Evolutionary conservation across 1,284 basidiomycete genomes (phyloP), one percentile per base, ranked within the genome.

Genomic region (Malassezia psittaci): DNA sequence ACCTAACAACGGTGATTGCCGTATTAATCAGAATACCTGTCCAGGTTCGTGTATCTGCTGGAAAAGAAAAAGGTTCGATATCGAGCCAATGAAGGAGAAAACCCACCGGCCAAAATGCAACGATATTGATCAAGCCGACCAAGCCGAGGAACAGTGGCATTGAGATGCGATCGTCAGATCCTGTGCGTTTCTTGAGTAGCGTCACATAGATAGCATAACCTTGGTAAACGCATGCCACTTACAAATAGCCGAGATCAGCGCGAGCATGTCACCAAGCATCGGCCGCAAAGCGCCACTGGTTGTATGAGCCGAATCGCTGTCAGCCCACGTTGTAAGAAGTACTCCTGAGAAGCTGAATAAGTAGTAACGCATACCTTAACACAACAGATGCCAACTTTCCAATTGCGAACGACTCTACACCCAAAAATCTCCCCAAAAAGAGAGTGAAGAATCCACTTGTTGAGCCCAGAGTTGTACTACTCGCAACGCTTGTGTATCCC

Each of bases 361-460:
- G 51, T 54, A 94, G 88, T 5, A 93, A 91, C 18, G 81, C 67
- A 59, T 94, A 90, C 69, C 90, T 90, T 12, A 83, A 81, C 9
- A 84, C 67, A 1, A 96, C 90, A 15, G 90, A 86, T n/a, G 79
- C 77, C 38, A 90, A 76, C 75, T 94, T 94, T 9, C 82, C 78
- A 1, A 82, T 50, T 0, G 86, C 86, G 54, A 96, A 77, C 7
- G 77, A 78, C 74, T 98, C 94, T 9, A 96, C 87, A 11, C 82
- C 81, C 62, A 88, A 86, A 38, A 90, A 62, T n/a, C 85, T 80
- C 3, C 93, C 93, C 40, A 96, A 78, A 0, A 80, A 84, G 39
- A 98, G 78, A 0, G 93, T 98, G 75, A 96, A 96, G 77, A 99
- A 91, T 4, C 93, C 74, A 87, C 90, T 66, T 10, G 70, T 89